phyloP scores from a whole-genome alignment of 177 flowering plant genomes.

The Tripterygium wilfordii region DNA sequence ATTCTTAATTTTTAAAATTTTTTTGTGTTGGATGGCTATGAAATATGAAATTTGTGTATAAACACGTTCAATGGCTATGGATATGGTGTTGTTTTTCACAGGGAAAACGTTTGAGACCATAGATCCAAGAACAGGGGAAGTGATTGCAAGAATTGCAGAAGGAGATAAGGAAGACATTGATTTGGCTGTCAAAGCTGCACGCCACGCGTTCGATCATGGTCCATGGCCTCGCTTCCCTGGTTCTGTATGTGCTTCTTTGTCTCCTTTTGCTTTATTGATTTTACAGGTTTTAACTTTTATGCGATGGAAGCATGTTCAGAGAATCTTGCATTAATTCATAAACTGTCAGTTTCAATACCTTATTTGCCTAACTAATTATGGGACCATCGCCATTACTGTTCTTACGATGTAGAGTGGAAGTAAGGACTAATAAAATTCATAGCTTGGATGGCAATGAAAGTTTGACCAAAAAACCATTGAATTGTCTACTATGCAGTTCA shows the following conservation, averaged over 20 bases:
- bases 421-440: too few relatives aligned
- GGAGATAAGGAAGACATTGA: constrained; percentile 73
- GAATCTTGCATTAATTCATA: neutral
- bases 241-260: constrained; percentile 29
- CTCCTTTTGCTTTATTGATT: neutral
- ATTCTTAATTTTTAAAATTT: too few relatives aligned
- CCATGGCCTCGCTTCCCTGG: constrained; percentile 82
- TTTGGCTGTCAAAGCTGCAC: constrained; percentile 74
- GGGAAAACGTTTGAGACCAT: constrained; percentile 35
- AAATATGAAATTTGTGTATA: too few relatives aligned
- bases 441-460: too few relatives aligned
- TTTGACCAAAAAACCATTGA: too few relatives aligned
- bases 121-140: constrained; percentile 68
- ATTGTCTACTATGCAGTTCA: too few relatives aligned
- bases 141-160: constrained; percentile 53
- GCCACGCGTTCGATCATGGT: constrained; percentile 74
- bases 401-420: too few relatives aligned
- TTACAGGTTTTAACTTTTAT: neutral
- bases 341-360: too few relatives aligned
- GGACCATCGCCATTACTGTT: too few relatives aligned
- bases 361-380: too few relatives aligned
- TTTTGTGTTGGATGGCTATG: neutral
- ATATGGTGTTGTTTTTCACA: neutral
- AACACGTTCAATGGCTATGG: neutral
- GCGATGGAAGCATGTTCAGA: neutral